These are phyloP conservation scores for Calonectria montana DNA, from an alignment of 2,329 filamentous ascomycete genomes.

Conservation along the genomic window DNA sequence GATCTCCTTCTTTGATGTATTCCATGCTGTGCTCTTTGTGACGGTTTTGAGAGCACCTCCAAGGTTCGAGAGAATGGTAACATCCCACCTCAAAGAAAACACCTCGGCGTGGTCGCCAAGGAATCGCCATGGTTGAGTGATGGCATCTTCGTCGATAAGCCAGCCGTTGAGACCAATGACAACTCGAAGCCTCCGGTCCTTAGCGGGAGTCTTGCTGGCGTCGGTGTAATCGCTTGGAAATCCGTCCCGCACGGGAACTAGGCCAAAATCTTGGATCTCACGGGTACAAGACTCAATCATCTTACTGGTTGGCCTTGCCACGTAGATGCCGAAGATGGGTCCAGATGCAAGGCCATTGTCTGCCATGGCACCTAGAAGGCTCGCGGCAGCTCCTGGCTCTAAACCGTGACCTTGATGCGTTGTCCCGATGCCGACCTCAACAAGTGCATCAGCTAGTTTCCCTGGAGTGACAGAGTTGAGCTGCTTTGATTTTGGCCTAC, in stretches of 20 bases:
- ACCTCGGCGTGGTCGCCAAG: conserved; percentile 80
- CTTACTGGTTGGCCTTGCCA: conserved; percentile 82
- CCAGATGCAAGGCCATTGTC: conserved; percentile 85
- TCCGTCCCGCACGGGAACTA: conserved; percentile 76
- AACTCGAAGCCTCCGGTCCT: conserved; percentile 79
- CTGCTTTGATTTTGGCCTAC: conserved; percentile 77
- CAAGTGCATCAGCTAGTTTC: conserved; percentile 80
- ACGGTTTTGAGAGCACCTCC: conserved; percentile 82
- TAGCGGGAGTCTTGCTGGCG: conserved; percentile 61
- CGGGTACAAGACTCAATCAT: conserved; percentile 90
- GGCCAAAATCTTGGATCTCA: conserved; percentile 89
- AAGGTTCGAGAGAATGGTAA: conserved; percentile 79
- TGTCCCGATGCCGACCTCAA: conserved; percentile 82
- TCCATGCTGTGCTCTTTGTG: conserved; percentile 85
- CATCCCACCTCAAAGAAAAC: conserved; percentile 87
- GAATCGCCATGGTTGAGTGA: conserved; percentile 78
- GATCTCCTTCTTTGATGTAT: conserved; percentile 68
- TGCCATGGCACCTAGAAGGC: conserved; percentile 82
- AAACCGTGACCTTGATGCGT: conserved; percentile 83
- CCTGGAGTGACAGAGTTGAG: conserved; percentile 57
- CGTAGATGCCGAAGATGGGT: conserved; percentile 91
- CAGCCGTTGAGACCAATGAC: conserved; percentile 87
- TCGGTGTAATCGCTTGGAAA: conserved; percentile 55
- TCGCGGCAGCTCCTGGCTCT: conserved; percentile 78
- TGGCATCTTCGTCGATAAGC: conserved; percentile 78